phyloP scores from a whole-genome alignment of 2,329 filamentous ascomycete genomes.

The Trichoderma sp. region DNA sequence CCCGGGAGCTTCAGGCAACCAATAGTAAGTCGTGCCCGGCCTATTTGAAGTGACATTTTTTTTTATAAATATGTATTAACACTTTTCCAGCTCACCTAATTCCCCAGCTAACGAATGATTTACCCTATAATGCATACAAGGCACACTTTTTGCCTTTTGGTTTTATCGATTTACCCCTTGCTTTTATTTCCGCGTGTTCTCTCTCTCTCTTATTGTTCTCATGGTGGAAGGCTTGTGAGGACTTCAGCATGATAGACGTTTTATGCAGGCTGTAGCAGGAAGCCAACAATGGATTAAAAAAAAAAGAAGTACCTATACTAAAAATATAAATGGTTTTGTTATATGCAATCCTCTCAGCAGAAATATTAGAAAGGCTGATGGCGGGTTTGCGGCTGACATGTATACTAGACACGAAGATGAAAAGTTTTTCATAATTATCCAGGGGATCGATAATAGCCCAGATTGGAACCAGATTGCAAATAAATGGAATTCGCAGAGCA shows the following conservation, averaged over 20 bases:
- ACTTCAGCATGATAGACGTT: slow-evolving; percentile 38
- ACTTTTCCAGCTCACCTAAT: slow-evolving; percentile 48
- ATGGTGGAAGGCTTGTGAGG: slow-evolving; percentile 23
- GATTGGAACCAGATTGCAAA: slow-evolving; percentile 30
- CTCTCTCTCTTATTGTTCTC: slow-evolving; percentile 31
- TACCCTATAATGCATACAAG: slow-evolving; percentile 42
- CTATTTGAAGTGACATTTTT: background rate
- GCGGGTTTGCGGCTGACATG: slow-evolving; percentile 29
- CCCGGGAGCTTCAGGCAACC: slow-evolving; percentile 49
- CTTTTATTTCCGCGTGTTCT: slow-evolving; percentile 30
- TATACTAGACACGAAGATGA: slow-evolving; percentile 31
- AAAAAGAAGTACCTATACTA: slow-evolving; percentile 15
- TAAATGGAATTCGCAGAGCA: background rate
- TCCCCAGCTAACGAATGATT: slow-evolving; percentile 48
- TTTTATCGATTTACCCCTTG: slow-evolving; percentile 31
- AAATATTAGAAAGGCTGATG: slow-evolving; percentile 16
- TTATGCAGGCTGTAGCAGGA: slow-evolving; percentile 24
- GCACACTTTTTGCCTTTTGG: slow-evolving; percentile 40
- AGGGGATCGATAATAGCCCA: slow-evolving; percentile 24
- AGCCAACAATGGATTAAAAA: slow-evolving; percentile 24
- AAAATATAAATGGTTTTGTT: slow-evolving; percentile 18
- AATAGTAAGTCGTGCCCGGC: slow-evolving; percentile 42
- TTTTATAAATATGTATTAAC: slow-evolving; percentile 35
- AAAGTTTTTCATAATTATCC: slow-evolving; percentile 16
- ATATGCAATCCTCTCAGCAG: background rate